Evolutionary conservation across 2,329 filamentous ascomycete genomes (phyloP).

Genomic region (Calonectria pteridis): DNA sequence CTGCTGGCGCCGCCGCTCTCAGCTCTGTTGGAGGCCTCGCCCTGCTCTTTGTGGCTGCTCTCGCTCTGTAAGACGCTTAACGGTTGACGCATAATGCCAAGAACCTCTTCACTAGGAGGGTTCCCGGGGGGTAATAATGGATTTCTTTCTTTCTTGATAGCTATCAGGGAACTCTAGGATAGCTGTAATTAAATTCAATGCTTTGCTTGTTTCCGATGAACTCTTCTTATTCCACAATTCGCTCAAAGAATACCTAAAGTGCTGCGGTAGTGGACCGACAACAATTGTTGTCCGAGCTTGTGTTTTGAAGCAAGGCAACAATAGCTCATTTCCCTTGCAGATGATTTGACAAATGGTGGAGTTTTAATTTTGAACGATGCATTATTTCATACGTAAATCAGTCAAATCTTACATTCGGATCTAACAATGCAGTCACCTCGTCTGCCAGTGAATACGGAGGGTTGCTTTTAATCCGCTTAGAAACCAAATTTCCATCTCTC

Average conservation of each 20-base stretch:
- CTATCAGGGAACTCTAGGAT: background rate
- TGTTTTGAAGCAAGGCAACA: no score
- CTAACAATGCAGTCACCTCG: background rate
- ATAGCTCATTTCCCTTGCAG: no score
- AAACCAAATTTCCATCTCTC: background rate
- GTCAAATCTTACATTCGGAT: no score
- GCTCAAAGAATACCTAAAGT: background rate
- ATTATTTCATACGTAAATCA: no score
- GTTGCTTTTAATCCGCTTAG: background rate
- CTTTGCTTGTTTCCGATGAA: background rate
- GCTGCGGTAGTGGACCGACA: no score
- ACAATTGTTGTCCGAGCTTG: no score
- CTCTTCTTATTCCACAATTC: background rate
- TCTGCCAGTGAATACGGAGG: background rate
- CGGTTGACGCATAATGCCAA: background rate
- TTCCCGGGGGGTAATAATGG: background rate
- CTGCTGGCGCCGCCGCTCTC: background rate
- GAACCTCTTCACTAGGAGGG: background rate
- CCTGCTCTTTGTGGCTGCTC: background rate
- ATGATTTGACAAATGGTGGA: no score
- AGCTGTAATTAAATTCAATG: background rate
- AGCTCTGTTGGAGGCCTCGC: background rate
- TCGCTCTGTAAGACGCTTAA: background rate
- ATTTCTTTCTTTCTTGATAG: background rate
- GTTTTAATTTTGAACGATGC: no score